Percentiles rank a stretch among this genome's conserved stretches.
Evolutionary conservation across 116 monocot genomes (phyloP).

Genomic region (Dioscorea cayenensis): DNA sequence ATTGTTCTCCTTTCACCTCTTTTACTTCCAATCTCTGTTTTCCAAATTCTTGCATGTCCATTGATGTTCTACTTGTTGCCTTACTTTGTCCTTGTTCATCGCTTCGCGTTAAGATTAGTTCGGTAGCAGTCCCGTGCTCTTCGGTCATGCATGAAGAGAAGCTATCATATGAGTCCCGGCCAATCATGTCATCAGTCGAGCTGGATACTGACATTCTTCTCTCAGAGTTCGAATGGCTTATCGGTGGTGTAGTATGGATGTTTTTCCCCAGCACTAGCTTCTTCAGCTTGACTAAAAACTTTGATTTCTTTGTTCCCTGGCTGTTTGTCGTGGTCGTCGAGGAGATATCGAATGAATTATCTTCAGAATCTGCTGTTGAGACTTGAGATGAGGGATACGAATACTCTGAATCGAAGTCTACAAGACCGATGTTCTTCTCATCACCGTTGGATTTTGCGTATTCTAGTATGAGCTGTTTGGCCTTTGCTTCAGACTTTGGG

Average conservation of each 20-base stretch:
- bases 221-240: slow-evolving; percentile 14
- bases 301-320: slow-evolving; percentile 23
- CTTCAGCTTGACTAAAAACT: slow-evolving; percentile 49
- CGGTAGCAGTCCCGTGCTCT: slow-evolving; percentile 8
- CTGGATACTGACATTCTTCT: slow-evolving; percentile 19
- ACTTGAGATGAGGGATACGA: slow-evolving; percentile 14
- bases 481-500: slow-evolving; percentile 38
- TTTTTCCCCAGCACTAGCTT: slow-evolving; percentile 36
- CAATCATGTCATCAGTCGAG: slow-evolving; percentile 22
- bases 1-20: background rate
- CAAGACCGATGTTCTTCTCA: slow-evolving; percentile 6
- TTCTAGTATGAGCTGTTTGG: slow-evolving; percentile 46
- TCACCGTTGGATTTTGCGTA: slow-evolving; percentile 27
- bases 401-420: slow-evolving; percentile 25
- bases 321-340: background rate
- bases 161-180: slow-evolving; percentile 26
- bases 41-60: slow-evolving; percentile 2
- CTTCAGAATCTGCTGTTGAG: slow-evolving; percentile 19
- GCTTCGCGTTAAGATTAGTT: background rate
- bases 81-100: background rate
- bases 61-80: background rate
- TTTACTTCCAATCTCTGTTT: slow-evolving; percentile 7
- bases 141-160: slow-evolving; percentile 30
- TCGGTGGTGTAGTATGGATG: slow-evolving; percentile 7
- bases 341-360: slow-evolving; percentile 12